phyloP scores from a whole-genome alignment of 2,329 filamentous ascomycete genomes.

The Colletotrichum camelliae region DNA sequence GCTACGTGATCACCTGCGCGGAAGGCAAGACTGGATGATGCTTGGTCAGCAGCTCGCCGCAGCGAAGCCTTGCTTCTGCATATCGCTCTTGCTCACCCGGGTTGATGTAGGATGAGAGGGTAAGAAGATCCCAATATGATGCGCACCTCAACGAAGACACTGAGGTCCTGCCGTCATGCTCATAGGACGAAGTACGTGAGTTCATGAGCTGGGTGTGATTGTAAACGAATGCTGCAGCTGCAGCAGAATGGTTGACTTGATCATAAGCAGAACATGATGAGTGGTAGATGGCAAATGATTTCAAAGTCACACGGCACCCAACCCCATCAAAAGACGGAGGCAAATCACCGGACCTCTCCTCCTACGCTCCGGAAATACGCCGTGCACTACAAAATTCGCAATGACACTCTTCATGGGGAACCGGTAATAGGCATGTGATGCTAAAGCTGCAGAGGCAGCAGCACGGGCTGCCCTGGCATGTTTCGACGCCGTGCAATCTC shows the following conservation, averaged over 20 bases:
- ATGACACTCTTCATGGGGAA: not conserved
- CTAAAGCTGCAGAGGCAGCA: not conserved
- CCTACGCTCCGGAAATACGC: not conserved
- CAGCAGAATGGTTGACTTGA: not conserved
- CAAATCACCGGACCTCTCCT: slow-evolving; percentile 7
- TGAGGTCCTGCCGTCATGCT: not conserved
- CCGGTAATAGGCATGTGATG: slow-evolving; percentile 7
- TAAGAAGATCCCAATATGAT: not conserved
- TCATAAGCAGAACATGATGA: not conserved
- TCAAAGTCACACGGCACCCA: not conserved
- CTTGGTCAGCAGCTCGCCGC: not conserved
- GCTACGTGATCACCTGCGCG: not conserved
- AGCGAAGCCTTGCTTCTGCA: not conserved
- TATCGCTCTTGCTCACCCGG: not conserved
- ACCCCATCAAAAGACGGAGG: not conserved
- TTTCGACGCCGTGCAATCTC: slow-evolving; percentile 8
- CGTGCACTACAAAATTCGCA: not conserved
- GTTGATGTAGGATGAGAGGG: not conserved
- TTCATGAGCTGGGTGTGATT: not conserved
- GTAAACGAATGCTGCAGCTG: too few relatives aligned
- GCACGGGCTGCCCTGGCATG: slow-evolving; percentile 18
- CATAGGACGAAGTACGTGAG: not conserved
- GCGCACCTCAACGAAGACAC: not conserved
- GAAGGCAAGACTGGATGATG: not conserved
- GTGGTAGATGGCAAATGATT: not conserved